Percentiles rank a stretch among this genome's conserved stretches.
phyloP scores from a whole-genome alignment of 2,329 filamentous ascomycete genomes.

The Orbilia quercus region DNA sequence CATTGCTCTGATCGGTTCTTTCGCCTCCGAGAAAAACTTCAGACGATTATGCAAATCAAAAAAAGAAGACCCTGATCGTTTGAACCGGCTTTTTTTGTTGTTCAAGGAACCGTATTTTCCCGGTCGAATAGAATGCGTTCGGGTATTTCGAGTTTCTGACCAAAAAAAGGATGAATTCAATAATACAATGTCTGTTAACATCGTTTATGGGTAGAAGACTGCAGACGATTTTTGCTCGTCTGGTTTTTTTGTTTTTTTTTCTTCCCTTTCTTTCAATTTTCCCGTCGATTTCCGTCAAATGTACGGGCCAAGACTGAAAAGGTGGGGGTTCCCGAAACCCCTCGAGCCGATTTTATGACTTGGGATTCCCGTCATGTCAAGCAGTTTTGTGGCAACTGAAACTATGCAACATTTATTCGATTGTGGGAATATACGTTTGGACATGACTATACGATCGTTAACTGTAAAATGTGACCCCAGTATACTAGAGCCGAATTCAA shows the following conservation, averaged over 20 bases:
- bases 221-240: too few relatives aligned
- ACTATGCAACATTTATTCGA: conserved; percentile 14
- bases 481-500: too few relatives aligned
- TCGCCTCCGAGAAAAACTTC: conserved; percentile 54
- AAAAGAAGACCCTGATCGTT: conserved; percentile 46
- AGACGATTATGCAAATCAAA: conserved; percentile 53
- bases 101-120: conserved; percentile 41
- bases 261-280: conserved; percentile 24
- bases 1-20: conserved; percentile 13
- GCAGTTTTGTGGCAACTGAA: conserved; percentile 19
- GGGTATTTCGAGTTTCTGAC: conserved; percentile 39
- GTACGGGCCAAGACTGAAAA: conserved; percentile 32
- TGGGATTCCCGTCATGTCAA: conserved; percentile 11
- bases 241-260: neutral
- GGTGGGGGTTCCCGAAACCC: conserved; percentile 10
- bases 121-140: conserved; percentile 50
- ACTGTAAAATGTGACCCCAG: too few relatives aligned
- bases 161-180: conserved; percentile 27
- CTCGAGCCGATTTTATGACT: neutral
- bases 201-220: neutral
- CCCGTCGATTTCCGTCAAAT: conserved; percentile 41
- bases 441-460: too few relatives aligned
- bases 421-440: too few relatives aligned
- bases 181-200: conserved; percentile 29
- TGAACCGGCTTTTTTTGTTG: too few relatives aligned